These are phyloP conservation scores for Bacterosira constricta DNA, from an alignment of 108 stramenopile species.

Conservation along the genomic window DNA sequence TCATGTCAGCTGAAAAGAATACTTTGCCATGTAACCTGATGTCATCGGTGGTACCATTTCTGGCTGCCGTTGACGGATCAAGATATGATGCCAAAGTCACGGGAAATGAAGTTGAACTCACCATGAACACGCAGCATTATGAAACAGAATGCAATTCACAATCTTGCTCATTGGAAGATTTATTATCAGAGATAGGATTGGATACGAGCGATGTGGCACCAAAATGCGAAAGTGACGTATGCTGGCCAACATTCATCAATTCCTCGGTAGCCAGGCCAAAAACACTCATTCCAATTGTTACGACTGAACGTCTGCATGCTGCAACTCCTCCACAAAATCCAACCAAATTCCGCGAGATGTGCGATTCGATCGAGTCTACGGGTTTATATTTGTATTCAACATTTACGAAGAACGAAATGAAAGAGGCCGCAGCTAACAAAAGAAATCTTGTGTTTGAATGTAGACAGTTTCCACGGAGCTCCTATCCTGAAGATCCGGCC, in stretches of 20 bases:
- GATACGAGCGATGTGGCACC: conserved; percentile 3
- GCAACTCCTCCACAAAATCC: conserved; percentile 49
- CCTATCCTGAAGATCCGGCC: conserved; percentile 78
- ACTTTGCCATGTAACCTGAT: not conserved
- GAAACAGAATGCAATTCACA: conserved; percentile 19
- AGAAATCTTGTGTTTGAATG: conserved; percentile 42
- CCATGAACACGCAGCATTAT: conserved; percentile 20
- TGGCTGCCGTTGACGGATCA: conserved; percentile 12
- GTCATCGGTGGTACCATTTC: conserved; percentile 23
- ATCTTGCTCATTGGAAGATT: conserved; percentile 2
- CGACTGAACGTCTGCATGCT: conserved; percentile 48
- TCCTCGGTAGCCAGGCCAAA: conserved; percentile 66
- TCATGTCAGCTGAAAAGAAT: conserved; percentile 11
- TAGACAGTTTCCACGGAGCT: conserved; percentile 64
- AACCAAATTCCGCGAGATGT: conserved; percentile 45
- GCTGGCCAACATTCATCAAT: conserved; percentile 51
- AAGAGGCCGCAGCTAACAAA: not conserved
- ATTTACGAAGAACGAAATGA: not conserved
- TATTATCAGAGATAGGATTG: conserved; percentile 26
- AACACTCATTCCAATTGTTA: conserved; percentile 64
- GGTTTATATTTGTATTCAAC: conserved; percentile 65
- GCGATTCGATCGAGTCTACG: conserved; percentile 64
- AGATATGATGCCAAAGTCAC: conserved; percentile 19
- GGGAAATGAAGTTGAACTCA: conserved; percentile 29
- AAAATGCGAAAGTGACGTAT: not conserved